These are phyloP conservation scores for Malassezia slooffiae DNA, from an alignment of 1,284 basidiomycete species.

Conservation along the genomic window DNA sequence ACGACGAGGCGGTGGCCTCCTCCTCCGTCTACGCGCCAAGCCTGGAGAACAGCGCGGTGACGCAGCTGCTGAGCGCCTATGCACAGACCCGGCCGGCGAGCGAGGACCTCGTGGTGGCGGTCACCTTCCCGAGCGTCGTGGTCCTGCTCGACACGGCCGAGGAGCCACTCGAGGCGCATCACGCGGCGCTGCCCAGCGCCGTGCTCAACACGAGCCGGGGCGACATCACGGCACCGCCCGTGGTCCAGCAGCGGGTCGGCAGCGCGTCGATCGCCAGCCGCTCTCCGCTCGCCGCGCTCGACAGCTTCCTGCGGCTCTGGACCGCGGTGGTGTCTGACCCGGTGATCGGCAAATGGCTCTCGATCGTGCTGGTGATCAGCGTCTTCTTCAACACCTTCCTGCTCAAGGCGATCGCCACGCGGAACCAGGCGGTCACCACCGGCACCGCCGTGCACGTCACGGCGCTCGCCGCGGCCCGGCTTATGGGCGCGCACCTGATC, in stretches of 20 bases:
- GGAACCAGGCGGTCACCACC: constrained; percentile 39
- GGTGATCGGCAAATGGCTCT: constrained; percentile 94
- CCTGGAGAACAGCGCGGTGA: constrained; percentile 19
- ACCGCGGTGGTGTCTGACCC: constrained; percentile 89
- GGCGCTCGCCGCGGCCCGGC: constrained; percentile 43
- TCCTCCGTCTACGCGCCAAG: constrained; percentile 22
- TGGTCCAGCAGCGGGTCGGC: background rate
- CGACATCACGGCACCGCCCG: background rate
- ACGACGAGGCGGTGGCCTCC: constrained; percentile 29
- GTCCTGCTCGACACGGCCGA: constrained; percentile 56
- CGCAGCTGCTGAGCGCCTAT: constrained; percentile 31
- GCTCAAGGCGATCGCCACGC: constrained; percentile 60
- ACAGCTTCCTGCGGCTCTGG: constrained; percentile 87
- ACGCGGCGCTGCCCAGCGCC: background rate
- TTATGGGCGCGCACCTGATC: constrained; percentile 39
- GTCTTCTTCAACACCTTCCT: constrained; percentile 88
- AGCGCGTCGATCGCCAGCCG: constrained; percentile 18
- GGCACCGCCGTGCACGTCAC: constrained; percentile 44
- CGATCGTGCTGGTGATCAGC: constrained; percentile 66
- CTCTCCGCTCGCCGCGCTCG: constrained; percentile 50
- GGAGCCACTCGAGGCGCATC: constrained; percentile 4
- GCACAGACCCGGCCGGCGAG: constrained; percentile 20
- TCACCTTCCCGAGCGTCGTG: constrained; percentile 52
- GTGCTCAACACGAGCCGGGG: background rate
- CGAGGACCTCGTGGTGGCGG: constrained; percentile 29